A percentile compares a stretch with the other conserved stretches of the same genome.
phyloP scores from a whole-genome alignment of 2,329 filamentous ascomycete genomes.

The Dendryphion nanum region DNA sequence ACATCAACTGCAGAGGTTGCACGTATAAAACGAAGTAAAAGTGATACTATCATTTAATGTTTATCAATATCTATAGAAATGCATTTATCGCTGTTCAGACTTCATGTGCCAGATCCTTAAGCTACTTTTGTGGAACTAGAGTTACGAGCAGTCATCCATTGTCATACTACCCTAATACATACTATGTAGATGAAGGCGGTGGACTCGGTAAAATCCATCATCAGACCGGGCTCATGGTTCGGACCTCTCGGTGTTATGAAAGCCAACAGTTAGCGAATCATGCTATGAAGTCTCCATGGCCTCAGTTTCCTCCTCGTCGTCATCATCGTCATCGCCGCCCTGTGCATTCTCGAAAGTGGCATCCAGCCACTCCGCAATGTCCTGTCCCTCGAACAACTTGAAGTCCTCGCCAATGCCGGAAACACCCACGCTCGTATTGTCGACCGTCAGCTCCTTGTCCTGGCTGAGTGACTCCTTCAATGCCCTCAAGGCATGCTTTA shows the following conservation, averaged over 20 bases:
- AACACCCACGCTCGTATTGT: constrained; percentile 91
- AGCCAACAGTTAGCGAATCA: background rate
- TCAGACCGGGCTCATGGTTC: too few species aligned
- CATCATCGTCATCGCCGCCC: constrained; percentile 34
- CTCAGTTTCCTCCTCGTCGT: constrained; percentile 58
- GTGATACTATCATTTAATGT: too few species aligned
- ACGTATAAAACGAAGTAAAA: too few species aligned
- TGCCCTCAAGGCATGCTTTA: constrained; percentile 85
- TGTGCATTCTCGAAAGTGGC: constrained; percentile 54
- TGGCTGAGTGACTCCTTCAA: constrained; percentile 94
- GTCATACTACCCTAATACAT: too few species aligned
- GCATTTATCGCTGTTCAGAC: too few species aligned
- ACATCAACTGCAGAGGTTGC: too few species aligned
- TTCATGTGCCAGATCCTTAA: too few species aligned
- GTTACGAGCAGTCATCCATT: too few species aligned
- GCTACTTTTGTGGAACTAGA: too few species aligned
- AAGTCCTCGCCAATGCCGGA: constrained; percentile 79
- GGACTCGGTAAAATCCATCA: too few species aligned
- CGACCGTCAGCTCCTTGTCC: constrained; percentile 95
- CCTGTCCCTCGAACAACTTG: constrained; percentile 85
- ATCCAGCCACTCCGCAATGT: constrained; percentile 83
- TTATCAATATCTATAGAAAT: too few species aligned
- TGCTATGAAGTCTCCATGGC: background rate
- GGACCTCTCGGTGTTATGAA: background rate
- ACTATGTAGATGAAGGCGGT: too few species aligned